These are phyloP conservation scores for Fulvia fulva DNA, from an alignment of 2,329 filamentous ascomycete genomes.

Conservation along the genomic window DNA sequence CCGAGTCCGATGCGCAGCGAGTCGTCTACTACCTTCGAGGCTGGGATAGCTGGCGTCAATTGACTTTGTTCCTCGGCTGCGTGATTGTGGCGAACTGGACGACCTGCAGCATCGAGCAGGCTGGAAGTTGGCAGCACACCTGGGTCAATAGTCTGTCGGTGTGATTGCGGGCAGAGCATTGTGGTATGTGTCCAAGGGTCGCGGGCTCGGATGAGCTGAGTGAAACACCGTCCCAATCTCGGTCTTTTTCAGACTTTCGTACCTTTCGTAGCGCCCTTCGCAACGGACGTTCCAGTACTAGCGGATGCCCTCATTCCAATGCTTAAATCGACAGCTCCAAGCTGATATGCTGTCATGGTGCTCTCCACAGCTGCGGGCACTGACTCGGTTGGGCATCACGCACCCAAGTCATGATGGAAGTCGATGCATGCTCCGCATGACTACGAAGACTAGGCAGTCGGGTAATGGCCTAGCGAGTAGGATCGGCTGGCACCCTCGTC, in stretches of 20 bases:
- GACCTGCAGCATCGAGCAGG: no score
- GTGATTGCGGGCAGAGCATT: no score
- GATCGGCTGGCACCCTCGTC: slow-evolving; percentile 21
- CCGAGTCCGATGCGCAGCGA: not conserved
- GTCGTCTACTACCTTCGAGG: not conserved
- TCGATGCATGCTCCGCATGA: not conserved
- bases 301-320: not conserved
- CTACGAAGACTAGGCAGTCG: slow-evolving; percentile 16
- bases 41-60: not conserved
- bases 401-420: slow-evolving; percentile 1
- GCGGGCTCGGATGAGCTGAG: no score
- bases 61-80: not conserved
- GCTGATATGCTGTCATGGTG: slow-evolving; percentile 7
- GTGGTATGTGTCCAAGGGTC: not conserved
- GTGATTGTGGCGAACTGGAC: not conserved
- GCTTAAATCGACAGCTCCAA: slow-evolving; percentile 7
- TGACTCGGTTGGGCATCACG: slow-evolving; percentile 11
- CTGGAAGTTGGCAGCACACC: no score
- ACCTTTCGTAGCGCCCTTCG: not conserved
- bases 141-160: no score
- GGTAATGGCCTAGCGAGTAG: slow-evolving; percentile 26
- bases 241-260: not conserved
- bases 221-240: not conserved
- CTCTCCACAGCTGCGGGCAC: slow-evolving; percentile 1
- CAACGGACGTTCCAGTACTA: not conserved